Percentiles rank a stretch among this genome's conserved stretches.
Evolutionary conservation across 1,284 basidiomycete species (phyloP).

Genomic region (Papiliotrema fonsecae): DNA sequence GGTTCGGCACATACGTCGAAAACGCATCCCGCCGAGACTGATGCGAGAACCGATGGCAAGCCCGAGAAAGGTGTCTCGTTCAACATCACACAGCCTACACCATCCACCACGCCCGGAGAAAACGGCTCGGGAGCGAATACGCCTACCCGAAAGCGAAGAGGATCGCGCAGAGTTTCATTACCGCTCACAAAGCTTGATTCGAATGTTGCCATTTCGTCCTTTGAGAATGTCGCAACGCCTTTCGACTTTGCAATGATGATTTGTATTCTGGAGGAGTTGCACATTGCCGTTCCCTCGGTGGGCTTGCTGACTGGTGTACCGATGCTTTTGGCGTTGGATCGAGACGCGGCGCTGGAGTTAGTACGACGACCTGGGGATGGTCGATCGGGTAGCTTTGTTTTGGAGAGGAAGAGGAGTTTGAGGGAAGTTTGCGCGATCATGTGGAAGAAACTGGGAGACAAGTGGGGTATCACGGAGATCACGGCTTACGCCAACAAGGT

Average conservation of each 20-base stretch:
- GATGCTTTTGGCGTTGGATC: slow-evolving; percentile 74
- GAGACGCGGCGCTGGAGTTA: slow-evolving; percentile 51
- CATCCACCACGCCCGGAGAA: slow-evolving; percentile 14
- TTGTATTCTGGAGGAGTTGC: slow-evolving; percentile 63
- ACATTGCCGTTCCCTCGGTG: slow-evolving; percentile 65
- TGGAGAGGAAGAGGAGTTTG: slow-evolving; percentile 55
- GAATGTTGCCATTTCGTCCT: slow-evolving; percentile 24
- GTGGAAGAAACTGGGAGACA: slow-evolving; percentile 64
- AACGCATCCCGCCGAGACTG: background rate
- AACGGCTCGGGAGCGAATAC: slow-evolving; percentile 9
- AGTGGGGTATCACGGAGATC: slow-evolving; percentile 64
- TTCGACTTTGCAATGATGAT: slow-evolving; percentile 74
- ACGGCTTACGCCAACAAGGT: slow-evolving; percentile 58
- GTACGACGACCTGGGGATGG: slow-evolving; percentile 49
- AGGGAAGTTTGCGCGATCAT: slow-evolving; percentile 61
- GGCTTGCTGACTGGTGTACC: slow-evolving; percentile 73
- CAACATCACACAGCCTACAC: slow-evolving; percentile 31
- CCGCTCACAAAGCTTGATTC: slow-evolving; percentile 54
- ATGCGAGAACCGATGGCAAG: background rate
- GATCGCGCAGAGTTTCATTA: slow-evolving; percentile 42
- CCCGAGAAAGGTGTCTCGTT: slow-evolving; percentile 33
- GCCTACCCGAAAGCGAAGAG: slow-evolving; percentile 17
- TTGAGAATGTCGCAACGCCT: slow-evolving; percentile 52
- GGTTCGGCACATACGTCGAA: no score
- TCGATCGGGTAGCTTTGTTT: slow-evolving; percentile 28